A percentile compares a stretch with the other conserved stretches of the same genome.
Evolutionary conservation across 1,284 basidiomycete species (phyloP).

Genomic region (Melampsora abietis-canadensis): DNA sequence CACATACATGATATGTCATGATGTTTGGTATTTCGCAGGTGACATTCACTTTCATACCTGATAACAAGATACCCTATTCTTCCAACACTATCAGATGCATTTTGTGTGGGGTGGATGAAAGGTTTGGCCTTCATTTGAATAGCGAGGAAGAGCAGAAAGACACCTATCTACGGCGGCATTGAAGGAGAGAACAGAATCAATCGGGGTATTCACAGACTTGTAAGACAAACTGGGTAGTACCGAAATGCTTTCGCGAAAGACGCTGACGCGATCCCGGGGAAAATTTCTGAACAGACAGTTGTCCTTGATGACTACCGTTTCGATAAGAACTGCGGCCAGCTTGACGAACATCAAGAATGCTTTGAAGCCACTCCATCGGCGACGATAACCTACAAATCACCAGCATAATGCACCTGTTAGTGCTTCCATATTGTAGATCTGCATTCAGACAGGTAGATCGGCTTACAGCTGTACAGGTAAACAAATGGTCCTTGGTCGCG

Average conservation of each 20-base stretch:
- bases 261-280: constrained; percentile 1
- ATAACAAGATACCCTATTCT: not conserved
- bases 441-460: not conserved
- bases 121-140: not conserved
- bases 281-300: constrained; percentile 28
- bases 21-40: not conserved
- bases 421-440: not conserved
- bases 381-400: not conserved
- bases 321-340: constrained; percentile 6
- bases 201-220: not conserved
- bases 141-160: not conserved
- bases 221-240: constrained; percentile 8
- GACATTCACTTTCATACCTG: not conserved
- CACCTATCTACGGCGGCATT: not conserved
- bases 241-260: constrained; percentile 11
- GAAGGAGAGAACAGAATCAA: not conserved
- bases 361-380: not conserved
- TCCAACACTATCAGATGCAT: not conserved
- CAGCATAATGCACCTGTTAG: not conserved
- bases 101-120: constrained; percentile 3
- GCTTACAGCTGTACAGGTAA: constrained; percentile 13
- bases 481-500: not conserved
- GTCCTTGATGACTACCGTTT: constrained; percentile 20
- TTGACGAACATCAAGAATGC: not conserved
- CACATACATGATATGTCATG: no score